These are phyloP conservation scores for Clohesyomyces aquaticus DNA, from an alignment of 495 filamentous ascomycete species.

Conservation along the genomic window DNA sequence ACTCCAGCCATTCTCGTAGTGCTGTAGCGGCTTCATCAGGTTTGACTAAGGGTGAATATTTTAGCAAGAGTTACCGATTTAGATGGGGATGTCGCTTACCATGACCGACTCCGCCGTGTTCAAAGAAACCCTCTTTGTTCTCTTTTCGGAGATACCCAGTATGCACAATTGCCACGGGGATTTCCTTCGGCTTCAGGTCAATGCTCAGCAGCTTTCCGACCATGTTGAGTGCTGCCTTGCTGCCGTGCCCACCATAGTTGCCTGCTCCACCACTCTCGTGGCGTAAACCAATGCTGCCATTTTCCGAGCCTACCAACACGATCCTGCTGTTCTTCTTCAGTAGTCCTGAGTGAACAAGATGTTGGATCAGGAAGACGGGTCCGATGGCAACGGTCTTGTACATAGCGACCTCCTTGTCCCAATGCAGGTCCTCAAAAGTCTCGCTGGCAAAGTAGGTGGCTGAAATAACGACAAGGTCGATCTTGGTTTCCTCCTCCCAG, in stretches of 20 bases:
- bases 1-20: slow-evolving; percentile 63
- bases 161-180: slow-evolving; percentile 70
- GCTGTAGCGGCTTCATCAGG: slow-evolving; percentile 68
- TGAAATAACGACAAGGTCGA: slow-evolving; percentile 66
- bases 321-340: slow-evolving; percentile 60
- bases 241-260: slow-evolving; percentile 73
- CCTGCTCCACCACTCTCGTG: slow-evolving; percentile 70
- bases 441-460: slow-evolving; percentile 72
- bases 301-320: slow-evolving; percentile 68
- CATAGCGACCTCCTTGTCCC: slow-evolving; percentile 68
- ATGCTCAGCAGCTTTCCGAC: slow-evolving; percentile 69
- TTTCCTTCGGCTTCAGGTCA: slow-evolving; percentile 65
- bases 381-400: slow-evolving; percentile 71
- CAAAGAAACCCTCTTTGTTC: slow-evolving; percentile 71
- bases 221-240: slow-evolving; percentile 76
- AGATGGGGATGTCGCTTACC: slow-evolving; percentile 45
- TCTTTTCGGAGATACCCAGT: slow-evolving; percentile 79
- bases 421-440: slow-evolving; percentile 64
- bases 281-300: slow-evolving; percentile 68
- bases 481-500: slow-evolving; percentile 48
- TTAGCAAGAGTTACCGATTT: not conserved
- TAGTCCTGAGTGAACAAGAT: slow-evolving; percentile 59
- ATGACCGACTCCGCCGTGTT: slow-evolving; percentile 69
- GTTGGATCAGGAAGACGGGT: slow-evolving; percentile 67
- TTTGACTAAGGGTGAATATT: slow-evolving; percentile 56